phyloP scores from a whole-genome alignment of 2,329 filamentous ascomycete species.

The Ophiobolus disseminans region DNA sequence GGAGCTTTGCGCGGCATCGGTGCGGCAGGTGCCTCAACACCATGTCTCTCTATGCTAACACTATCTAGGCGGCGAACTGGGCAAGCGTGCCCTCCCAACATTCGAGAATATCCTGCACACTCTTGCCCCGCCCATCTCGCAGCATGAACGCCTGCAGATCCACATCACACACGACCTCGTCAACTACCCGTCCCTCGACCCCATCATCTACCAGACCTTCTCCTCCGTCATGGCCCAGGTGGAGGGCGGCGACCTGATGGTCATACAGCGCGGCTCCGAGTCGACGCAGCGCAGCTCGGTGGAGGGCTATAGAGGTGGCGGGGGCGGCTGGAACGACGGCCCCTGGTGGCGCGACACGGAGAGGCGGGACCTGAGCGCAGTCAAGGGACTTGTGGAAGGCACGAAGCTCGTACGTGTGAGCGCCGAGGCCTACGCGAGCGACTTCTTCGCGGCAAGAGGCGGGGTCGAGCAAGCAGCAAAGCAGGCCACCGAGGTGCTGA shows the following conservation, averaged over 20 bases:
- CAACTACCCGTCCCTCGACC: constrained; percentile 92
- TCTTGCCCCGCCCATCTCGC: constrained; percentile 92
- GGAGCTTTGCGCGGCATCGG: constrained; percentile 77
- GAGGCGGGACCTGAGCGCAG: constrained; percentile 77
- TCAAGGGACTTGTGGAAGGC: constrained; percentile 82
- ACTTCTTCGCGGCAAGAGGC: constrained; percentile 80
- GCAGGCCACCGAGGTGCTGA: constrained; percentile 78
- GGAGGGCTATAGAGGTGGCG: constrained; percentile 62
- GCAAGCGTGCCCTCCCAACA: constrained; percentile 80
- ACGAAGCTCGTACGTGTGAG: constrained; percentile 90
- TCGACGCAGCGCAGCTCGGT: constrained; percentile 72
- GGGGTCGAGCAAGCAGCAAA: constrained; percentile 82
- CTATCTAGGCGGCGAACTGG: constrained; percentile 73
- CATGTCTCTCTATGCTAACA: constrained; percentile 16
- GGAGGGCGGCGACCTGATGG: constrained; percentile 92
- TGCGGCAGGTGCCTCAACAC: constrained; percentile 55
- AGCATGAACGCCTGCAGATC: constrained; percentile 94
- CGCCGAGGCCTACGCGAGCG: constrained; percentile 84
- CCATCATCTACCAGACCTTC: constrained; percentile 90
- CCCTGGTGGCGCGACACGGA: constrained; percentile 89
- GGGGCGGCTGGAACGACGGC: constrained; percentile 84
- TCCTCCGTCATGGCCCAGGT: constrained; percentile 98
- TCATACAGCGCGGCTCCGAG: constrained; percentile 92
- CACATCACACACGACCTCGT: constrained; percentile 96
- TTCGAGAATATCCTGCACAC: constrained; percentile 96